A percentile compares a stretch with the other conserved stretches of the same genome.
phyloP scores from a whole-genome alignment of 2,329 filamentous ascomycete genomes.

The Penicillium sp. region DNA sequence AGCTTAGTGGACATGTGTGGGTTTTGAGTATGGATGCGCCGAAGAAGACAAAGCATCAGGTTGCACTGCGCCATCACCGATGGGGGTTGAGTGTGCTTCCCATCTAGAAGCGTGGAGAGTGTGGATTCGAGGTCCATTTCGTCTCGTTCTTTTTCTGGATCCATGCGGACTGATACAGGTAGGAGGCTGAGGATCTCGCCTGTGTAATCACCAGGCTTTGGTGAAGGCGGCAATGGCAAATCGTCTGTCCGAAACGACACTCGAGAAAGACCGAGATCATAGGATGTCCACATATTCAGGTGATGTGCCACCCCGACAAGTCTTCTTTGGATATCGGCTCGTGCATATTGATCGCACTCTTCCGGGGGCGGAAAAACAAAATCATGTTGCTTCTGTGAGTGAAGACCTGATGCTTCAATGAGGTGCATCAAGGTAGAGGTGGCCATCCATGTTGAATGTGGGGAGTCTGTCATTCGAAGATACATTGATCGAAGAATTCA shows the following conservation, averaged over 20 bases:
- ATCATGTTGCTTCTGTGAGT: slow-evolving; percentile 17
- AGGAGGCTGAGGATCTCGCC: slow-evolving; percentile 49
- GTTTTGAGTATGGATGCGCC: slow-evolving; percentile 50
- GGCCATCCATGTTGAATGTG: slow-evolving; percentile 44
- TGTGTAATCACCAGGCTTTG: slow-evolving; percentile 46
- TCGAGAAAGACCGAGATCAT: slow-evolving; percentile 53
- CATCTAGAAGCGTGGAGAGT: slow-evolving; percentile 37
- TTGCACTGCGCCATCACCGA: slow-evolving; percentile 52
- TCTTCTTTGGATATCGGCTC: slow-evolving; percentile 35
- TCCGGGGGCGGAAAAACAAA: slow-evolving; percentile 12
- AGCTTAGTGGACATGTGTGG: slow-evolving; percentile 40
- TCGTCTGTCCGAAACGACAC: slow-evolving; percentile 44
- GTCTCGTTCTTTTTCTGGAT: slow-evolving; percentile 44
- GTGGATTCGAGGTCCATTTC: slow-evolving; percentile 43
- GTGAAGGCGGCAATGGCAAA: slow-evolving; percentile 31
- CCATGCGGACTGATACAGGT: slow-evolving; percentile 50
- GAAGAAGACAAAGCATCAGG: slow-evolving; percentile 51
- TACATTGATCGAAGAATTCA: slow-evolving; percentile 53
- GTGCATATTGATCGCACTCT: slow-evolving; percentile 20
- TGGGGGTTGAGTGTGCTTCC: slow-evolving; percentile 40
- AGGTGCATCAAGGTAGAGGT: slow-evolving; percentile 44
- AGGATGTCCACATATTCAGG: slow-evolving; percentile 56
- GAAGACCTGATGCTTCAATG: slow-evolving; percentile 47
- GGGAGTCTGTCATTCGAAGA: slow-evolving; percentile 49
- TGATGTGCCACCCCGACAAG: slow-evolving; percentile 52